Percentiles rank a stretch among this genome's conserved stretches.
Evolutionary conservation across 257 asterid species (phyloP).

Genomic region (Mentha longifolia): DNA sequence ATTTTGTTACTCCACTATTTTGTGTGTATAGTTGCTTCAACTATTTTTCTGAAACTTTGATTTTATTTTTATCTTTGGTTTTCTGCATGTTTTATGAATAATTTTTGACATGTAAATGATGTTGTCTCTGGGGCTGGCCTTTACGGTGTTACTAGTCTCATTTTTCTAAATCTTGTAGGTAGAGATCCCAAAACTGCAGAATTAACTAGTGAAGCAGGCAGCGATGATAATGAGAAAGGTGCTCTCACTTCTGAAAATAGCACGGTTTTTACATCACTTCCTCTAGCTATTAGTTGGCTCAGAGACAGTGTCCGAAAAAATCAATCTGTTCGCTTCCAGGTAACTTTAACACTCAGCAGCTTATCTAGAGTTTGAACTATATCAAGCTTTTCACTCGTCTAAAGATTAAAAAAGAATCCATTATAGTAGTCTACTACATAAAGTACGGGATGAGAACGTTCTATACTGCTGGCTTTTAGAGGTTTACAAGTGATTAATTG

Average conservation of each 20-base stretch:
- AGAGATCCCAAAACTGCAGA: slow-evolving; percentile 59
- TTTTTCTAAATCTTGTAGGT: slow-evolving; percentile 47
- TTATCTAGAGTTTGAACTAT: slow-evolving; percentile 16
- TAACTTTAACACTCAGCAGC: slow-evolving; percentile 31
- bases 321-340: slow-evolving; percentile 80
- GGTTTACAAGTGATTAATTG: too few species aligned
- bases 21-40: too few species aligned
- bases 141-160: slow-evolving; percentile 1
- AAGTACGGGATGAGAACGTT: too few species aligned
- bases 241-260: slow-evolving; percentile 57
- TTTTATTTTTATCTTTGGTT: neutral
- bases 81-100: neutral
- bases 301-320: slow-evolving; percentile 65
- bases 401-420: neutral
- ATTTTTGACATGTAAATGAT: neutral
- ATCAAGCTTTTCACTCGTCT: slow-evolving; percentile 1
- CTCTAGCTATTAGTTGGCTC: slow-evolving; percentile 88
- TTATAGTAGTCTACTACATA: neutral
- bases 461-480: too few species aligned
- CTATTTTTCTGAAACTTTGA: neutral
- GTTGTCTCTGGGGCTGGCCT: neutral
- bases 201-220: slow-evolving; percentile 49
- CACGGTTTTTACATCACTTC: slow-evolving; percentile 82
- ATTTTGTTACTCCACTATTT: too few species aligned
- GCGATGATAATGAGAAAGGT: slow-evolving; percentile 51